Evolutionary conservation across 176 grass and related monocot species (phyloP).

Genomic region (Oryza rufipogon): DNA sequence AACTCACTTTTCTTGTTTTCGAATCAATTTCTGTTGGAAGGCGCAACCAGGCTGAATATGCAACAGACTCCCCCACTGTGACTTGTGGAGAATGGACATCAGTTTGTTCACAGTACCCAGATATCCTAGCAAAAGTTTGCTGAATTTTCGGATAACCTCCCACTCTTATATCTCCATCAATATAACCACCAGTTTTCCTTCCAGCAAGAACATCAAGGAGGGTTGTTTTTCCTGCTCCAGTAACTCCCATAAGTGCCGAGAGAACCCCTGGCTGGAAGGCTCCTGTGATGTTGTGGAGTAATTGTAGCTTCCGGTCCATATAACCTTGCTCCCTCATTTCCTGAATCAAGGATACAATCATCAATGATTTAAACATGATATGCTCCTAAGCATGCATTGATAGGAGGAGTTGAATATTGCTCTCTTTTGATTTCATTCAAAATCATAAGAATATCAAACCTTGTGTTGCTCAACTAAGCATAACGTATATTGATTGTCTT

Average conservation of each 20-base stretch:
- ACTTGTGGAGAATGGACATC: conserved; percentile 78
- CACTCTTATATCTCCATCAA: conserved; percentile 80
- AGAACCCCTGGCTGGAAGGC: conserved; percentile 65
- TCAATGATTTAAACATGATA: too few species aligned
- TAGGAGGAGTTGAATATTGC: neutral
- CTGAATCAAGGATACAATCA: conserved; percentile 8
- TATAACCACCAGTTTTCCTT: conserved; percentile 68
- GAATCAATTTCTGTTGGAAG: conserved; percentile 58
- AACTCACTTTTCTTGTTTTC: conserved; percentile 67
- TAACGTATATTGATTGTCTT: neutral
- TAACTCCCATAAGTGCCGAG: conserved; percentile 77
- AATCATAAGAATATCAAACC: neutral
- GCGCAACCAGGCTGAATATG: conserved; percentile 78
- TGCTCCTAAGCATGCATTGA: too few species aligned
- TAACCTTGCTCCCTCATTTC: conserved; percentile 75
- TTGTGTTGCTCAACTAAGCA: neutral
- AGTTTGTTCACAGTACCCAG: conserved; percentile 80
- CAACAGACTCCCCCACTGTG: conserved; percentile 69
- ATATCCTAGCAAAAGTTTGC: conserved; percentile 75
- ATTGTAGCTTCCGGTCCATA: conserved; percentile 57
- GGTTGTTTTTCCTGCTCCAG: conserved; percentile 81
- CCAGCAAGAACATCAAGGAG: conserved; percentile 82
- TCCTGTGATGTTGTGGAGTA: conserved; percentile 74
- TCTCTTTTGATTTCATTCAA: neutral
- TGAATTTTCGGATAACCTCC: conserved; percentile 79